Evolutionary conservation across 768 basidiomycete genomes (phyloP), one percentile per base, ranked within the genome.

Genomic region (Pseudohyphozyma bogoriensis): DNA sequence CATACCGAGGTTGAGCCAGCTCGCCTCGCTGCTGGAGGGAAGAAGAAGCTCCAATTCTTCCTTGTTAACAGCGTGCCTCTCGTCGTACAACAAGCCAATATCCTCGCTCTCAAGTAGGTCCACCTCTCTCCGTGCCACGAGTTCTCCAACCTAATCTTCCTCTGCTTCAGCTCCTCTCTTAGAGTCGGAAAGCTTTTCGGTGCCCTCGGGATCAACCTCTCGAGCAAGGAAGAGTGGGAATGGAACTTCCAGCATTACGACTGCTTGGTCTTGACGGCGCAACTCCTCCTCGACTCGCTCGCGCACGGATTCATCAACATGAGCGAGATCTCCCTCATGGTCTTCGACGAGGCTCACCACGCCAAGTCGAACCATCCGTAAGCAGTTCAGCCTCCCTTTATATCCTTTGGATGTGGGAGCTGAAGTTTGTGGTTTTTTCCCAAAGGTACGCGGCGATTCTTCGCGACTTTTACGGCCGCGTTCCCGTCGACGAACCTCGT

Each of bases 151-250:
- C 29, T 42, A 4, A 54, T 31, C 8, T 20, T 40, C 16, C 26
- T 9, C 15, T 13, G 5, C 36, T 12, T 2, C 52, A 59, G 52
- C 26, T 49, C 59, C 2, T 24, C 46, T 1, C 59, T 60, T 4
- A 46, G 59, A 15, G 59, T 60, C 32, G 59, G 59, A n/a, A 60
- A 55, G 54, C 53, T 55, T 22, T 60, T 60, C 47, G 59, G 59
- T 26, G 53, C 31, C 1, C 40, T 55, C 39, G 45, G 47, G 11
- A 54, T 60, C 24, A 60, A 60, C 31, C 54, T 60, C 26, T 55
- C 51, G 31, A 50, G 22, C 47, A 20, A 10, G 4, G 40, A 4
- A 2, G 59, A 60, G 33, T 60, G 59, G 59, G 18, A 12, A 16
- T 44, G 10, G n/a, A 58, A 58, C 33, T 44, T 58, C 24, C 31